Evolutionary conservation across 1,284 basidiomycete species (phyloP), one percentile per base, ranked within the genome.

Genomic region (Pascua guehoae): DNA sequence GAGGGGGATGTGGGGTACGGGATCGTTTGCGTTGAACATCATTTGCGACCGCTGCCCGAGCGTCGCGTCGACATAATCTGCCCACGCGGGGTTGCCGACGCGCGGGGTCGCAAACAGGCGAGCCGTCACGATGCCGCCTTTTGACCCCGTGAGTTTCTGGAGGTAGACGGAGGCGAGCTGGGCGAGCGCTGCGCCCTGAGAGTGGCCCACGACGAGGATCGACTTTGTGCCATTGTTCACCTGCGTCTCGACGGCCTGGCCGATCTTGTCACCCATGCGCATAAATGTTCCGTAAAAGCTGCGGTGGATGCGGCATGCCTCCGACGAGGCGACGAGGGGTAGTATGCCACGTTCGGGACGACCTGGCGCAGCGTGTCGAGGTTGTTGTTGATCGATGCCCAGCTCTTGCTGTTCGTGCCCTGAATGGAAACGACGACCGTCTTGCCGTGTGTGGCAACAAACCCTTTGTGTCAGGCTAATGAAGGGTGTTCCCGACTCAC

Each of bases 1-100:
- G 8, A 65, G 61, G 8, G 68, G 66, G 42, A 69, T 47, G 51
- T 68, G 66, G 0, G 66, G 68, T 9, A 69, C 65, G 24, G 54
- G 50, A 48, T 69, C 68, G 45, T 55, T 55, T 49, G 43, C 59
- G 59, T 66, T 62, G 60, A 62, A 52, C 56, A 68, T 57, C 52
- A 60, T 60, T 51, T 61, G 56, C 2, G 58, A 54, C 43, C 58
- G 53, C 24, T 40, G 60, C 56, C 62, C 57, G 12, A 68, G 58
- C 5, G 56, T 59, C 11, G 24, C 48, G 48, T 69, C 64, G 36
- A 66, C 57, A 41, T 65, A 65, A 38, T 62, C 43, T 5, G 65
- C 63, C 61, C 61, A 66, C 24, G 55, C 58, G 49, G 58, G 36
- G 55, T 66, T 66, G 15, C 65, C 65, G 4, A 56, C 49, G 39